Base-by-base conservation (phyloP, 441 rosid species). In the Adansonia gregorii region DNA sequence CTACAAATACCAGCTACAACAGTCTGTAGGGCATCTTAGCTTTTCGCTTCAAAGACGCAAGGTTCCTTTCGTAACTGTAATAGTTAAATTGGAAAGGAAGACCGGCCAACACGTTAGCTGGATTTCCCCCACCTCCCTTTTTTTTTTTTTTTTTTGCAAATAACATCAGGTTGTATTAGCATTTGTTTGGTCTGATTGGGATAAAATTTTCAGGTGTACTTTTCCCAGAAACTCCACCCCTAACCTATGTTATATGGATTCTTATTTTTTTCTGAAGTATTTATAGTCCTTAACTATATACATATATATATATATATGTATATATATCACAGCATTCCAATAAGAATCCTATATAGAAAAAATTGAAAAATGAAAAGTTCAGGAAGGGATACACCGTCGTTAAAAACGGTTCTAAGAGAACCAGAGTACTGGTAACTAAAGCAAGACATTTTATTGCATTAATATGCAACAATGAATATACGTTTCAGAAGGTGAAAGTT, bases 401-500 rank as follows among this genome's bases (percentile, higher is more conserved):
- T 20, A 20, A 4, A 8, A 58, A 9, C 31, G 22, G 22, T 8
- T 20, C 63, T 59, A 59, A 59, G 22, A 3, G 24, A 59, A 59
- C 24, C 64, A 8, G 31, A 58, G 31, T 8, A 58, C 11, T 22
- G 8, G 5, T 22, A 15, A 24, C 39, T 6, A 22, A 46, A 6
- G 55, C 71, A 72, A 39, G 61, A 74, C n/a, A 54, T n/a, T 35
- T 54, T 43, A 45, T 49, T 39, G 39, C 22, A 59, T 11, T 27
- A 19, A 27, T 31, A 67, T 45, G 19, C 54, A 68, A 49, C 67
- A 54, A 20, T 6, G 31, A 54, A 65, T 61, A 45, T 52, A 14
- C 49, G 61, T 67, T 77, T 60, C 60, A 43, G 63, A 15, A 17
- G 45, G 27, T 46, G 22, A 77, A 80, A 78, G 61, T 46, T 48